Percentiles rank a stretch among this genome's conserved stretches.
Conservation (phyloP, 352 stramenopile genomes). For the Pythium aphanidermatum region DNA sequence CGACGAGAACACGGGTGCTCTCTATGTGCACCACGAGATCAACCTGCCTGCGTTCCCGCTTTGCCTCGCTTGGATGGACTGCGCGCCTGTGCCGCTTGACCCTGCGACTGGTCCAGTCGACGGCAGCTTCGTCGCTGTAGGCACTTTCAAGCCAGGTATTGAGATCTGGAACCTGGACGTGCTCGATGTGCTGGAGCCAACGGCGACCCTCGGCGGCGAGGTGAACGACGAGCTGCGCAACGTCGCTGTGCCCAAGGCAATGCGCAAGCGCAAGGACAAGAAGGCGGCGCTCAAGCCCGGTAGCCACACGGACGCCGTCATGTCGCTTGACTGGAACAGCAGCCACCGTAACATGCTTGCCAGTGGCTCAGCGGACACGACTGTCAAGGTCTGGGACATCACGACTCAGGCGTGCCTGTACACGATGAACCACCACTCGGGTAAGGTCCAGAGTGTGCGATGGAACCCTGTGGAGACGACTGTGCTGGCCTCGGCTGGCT, state of each 20-base stretch:
- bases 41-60: conserved; percentile 97
- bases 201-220: conserved; percentile 92
- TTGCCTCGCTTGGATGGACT: conserved; percentile 96
- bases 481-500: conserved; percentile 93
- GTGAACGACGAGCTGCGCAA: conserved; percentile 72
- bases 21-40: conserved; percentile 99
- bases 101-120: conserved; percentile 58
- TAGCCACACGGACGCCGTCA: conserved; percentile 97
- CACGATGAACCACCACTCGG: conserved; percentile 97
- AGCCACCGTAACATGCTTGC: conserved; percentile 96
- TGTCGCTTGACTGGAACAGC: conserved; percentile 98
- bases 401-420: conserved; percentile 90
- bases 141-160: conserved; percentile 99
- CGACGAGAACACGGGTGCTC: conserved; percentile 93
- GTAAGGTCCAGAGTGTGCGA: conserved; percentile 96
- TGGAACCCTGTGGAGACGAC: conserved; percentile 97
- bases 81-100: conserved; percentile 60
- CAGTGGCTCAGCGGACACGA: conserved; percentile 96
- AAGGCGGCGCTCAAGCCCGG: conserved; percentile 79
- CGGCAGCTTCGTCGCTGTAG: conserved; percentile 98
- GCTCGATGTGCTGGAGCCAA: conserved; percentile 97
- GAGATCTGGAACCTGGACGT: conserved; percentile 99
- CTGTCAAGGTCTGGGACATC: conserved; percentile 96
- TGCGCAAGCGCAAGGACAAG: conserved; percentile 67
- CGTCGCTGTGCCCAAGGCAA: conserved; percentile 70